These are phyloP conservation scores for Backusella psychrophila DNA, from an alignment of 192 early-diverging fungal species.

Conservation along the genomic window DNA sequence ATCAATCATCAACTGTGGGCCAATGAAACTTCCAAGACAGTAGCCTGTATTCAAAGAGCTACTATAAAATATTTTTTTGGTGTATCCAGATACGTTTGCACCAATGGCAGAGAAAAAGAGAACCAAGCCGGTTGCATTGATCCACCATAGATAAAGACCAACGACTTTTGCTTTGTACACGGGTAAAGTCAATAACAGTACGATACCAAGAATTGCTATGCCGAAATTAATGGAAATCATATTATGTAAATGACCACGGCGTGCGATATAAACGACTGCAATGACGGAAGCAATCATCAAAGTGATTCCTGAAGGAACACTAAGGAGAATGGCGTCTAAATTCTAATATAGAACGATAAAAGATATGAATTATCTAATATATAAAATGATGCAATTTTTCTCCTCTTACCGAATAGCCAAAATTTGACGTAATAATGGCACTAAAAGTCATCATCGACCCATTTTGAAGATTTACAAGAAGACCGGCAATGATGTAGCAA, in stretches of 20 bases:
- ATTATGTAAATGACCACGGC: not conserved
- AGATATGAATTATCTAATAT: not conserved
- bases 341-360: not conserved
- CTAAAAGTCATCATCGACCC: slow-evolving; percentile 18
- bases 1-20: slow-evolving; percentile 23
- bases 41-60: slow-evolving; percentile 4
- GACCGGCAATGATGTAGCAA: not conserved
- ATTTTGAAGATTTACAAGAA: slow-evolving; percentile 20
- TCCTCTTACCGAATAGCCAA: slow-evolving; percentile 25
- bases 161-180: slow-evolving; percentile 1
- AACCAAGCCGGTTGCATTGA: not conserved
- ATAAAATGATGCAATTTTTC: not conserved
- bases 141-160: slow-evolving; percentile 22
- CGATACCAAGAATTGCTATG: slow-evolving; percentile 13
- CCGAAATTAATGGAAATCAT: not conserved
- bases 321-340: slow-evolving; percentile 21
- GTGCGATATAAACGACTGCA: not conserved
- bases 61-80: slow-evolving; percentile 21
- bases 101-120: slow-evolving; percentile 2
- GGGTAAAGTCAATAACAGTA: slow-evolving; percentile 11
- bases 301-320: slow-evolving; percentile 7
- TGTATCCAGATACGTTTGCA: slow-evolving; percentile 13
- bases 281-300: not conserved
- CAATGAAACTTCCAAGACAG: slow-evolving; percentile 21
- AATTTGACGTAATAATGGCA: slow-evolving; percentile 5